These are phyloP conservation scores for Stagonosporopsis cucurbitacearum DNA, from an alignment of 2,329 filamentous ascomycete species.

Conservation along the genomic window DNA sequence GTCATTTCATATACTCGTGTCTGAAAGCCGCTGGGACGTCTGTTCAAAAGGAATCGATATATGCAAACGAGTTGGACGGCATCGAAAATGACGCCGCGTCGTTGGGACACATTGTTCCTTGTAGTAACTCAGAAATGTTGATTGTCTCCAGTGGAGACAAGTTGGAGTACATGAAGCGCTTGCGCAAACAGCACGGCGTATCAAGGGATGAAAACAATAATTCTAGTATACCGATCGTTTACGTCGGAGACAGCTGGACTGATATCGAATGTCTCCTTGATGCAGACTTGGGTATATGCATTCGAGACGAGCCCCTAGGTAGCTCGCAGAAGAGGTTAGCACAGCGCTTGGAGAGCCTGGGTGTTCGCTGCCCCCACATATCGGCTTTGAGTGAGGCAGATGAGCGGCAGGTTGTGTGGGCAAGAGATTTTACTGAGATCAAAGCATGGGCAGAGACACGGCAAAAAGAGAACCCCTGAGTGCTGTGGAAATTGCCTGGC, in stretches of 20 bases:
- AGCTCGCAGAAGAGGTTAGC: constrained; percentile 45
- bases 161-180: constrained; percentile 31
- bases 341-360: constrained; percentile 43
- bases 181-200: constrained; percentile 5
- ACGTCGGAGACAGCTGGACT: constrained; percentile 57
- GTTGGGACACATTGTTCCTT: constrained; percentile 25
- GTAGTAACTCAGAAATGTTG: constrained; percentile 21
- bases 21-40: constrained; percentile 18
- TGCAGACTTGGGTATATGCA: constrained; percentile 56
- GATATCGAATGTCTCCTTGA: constrained; percentile 55
- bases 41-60: constrained; percentile 9
- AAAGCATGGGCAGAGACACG: not conserved
- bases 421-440: constrained; percentile 35
- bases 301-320: constrained; percentile 48
- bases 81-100: constrained; percentile 20
- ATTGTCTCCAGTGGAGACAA: constrained; percentile 53
- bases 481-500: not conserved
- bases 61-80: constrained; percentile 35
- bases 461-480: not conserved
- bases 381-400: constrained; percentile 19
- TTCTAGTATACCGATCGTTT: constrained; percentile 40
- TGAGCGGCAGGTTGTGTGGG: constrained; percentile 36
- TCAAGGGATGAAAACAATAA: not conserved
- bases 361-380: constrained; percentile 33
- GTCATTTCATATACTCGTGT: constrained; percentile 48